Conservation (phyloP, 345 rosid genomes). For the Capsella bursapastoris region DNA sequence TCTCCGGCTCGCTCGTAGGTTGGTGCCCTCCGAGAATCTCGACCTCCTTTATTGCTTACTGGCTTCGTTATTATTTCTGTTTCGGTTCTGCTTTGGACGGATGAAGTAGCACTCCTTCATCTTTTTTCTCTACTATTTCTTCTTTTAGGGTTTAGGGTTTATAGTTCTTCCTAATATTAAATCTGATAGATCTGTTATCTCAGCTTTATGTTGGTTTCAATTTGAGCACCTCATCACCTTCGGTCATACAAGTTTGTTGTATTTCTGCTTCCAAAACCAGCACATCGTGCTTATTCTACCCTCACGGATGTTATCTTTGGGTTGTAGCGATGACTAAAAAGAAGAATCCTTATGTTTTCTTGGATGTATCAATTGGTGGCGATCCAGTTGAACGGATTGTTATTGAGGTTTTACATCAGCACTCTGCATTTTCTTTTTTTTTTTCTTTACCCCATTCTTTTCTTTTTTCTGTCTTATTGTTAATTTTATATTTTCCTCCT, state of each 20-base stretch:
- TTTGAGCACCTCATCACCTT: background rate
- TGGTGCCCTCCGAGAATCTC: slow-evolving; percentile 4
- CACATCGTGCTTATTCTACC: background rate
- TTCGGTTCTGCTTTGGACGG: background rate
- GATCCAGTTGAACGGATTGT: slow-evolving; percentile 69
- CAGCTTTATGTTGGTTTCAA: background rate
- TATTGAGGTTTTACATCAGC: slow-evolving; percentile 68
- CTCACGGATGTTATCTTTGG: background rate
- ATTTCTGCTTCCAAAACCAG: background rate
- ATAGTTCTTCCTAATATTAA: background rate
- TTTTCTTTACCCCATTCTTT: background rate
- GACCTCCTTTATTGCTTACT: too few species aligned
- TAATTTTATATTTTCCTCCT: background rate
- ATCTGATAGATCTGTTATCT: slow-evolving; percentile 12
- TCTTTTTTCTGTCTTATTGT: background rate
- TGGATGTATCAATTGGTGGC: slow-evolving; percentile 76
- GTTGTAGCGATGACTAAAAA: slow-evolving; percentile 67
- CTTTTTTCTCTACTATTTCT: background rate
- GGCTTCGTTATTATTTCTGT: background rate
- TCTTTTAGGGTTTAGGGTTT: slow-evolving; percentile 28
- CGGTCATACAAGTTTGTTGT: too few species aligned
- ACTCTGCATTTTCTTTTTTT: background rate
- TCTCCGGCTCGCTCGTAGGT: slow-evolving; percentile 12
- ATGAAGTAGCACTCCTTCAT: background rate
- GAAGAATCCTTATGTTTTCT: slow-evolving; percentile 76